Evolutionary conservation across 2,329 filamentous ascomycete species (phyloP).

Genomic region (Monosporascus sp.): DNA sequence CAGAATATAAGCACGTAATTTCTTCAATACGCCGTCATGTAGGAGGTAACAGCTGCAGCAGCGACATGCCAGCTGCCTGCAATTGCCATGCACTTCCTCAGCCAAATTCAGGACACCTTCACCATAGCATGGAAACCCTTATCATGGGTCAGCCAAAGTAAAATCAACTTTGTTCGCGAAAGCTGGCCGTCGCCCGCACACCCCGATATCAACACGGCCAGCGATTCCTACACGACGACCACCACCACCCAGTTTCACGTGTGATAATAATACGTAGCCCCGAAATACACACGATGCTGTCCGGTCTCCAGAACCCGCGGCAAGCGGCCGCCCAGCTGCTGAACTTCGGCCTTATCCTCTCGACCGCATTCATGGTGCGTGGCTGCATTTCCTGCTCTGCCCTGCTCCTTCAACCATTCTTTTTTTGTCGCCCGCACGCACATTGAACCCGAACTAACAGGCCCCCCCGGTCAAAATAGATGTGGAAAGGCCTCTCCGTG

Average conservation of each 20-base stretch:
- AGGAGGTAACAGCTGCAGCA: too few species aligned
- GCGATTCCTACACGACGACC: background rate
- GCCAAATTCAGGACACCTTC: too few species aligned
- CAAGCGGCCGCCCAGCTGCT: slow-evolving; percentile 77
- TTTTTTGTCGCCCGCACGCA: background rate
- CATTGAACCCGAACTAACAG: slow-evolving; percentile 9
- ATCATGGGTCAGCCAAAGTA: too few species aligned
- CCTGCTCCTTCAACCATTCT: background rate
- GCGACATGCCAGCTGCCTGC: too few species aligned
- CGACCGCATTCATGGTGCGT: slow-evolving; percentile 81
- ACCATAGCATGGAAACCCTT: too few species aligned
- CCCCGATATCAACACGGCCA: too few species aligned
- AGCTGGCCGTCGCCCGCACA: too few species aligned
- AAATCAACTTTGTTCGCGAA: too few species aligned
- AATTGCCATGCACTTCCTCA: too few species aligned
- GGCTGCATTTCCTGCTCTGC: background rate
- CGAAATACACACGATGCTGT: slow-evolving; percentile 52
- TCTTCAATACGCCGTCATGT: too few species aligned
- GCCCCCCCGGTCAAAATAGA: slow-evolving; percentile 33
- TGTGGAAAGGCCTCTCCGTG: slow-evolving; percentile 87
- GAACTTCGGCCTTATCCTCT: slow-evolving; percentile 87
- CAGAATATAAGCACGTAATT: too few species aligned
- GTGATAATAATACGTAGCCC: too few species aligned
- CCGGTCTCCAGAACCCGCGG: slow-evolving; percentile 67
- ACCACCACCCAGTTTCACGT: background rate